phyloP scores from a whole-genome alignment of 495 filamentous ascomycete genomes.

The Bacidia rubella region DNA sequence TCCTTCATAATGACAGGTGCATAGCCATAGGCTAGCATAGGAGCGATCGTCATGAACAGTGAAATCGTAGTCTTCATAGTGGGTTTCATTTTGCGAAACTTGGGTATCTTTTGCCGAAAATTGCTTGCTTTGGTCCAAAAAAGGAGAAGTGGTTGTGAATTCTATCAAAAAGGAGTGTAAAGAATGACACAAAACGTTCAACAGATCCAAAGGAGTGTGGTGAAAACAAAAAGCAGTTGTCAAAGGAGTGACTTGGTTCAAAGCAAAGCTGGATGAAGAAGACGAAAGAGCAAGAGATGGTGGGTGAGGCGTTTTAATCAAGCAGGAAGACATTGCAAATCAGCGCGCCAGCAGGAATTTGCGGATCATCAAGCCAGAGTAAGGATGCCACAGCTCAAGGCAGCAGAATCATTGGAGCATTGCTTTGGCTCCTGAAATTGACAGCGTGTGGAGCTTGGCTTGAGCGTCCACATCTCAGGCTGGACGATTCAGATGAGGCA shows the following conservation, averaged over 20 bases:
- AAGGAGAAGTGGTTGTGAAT: background rate
- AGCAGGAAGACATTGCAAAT: background rate
- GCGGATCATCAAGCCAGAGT: background rate
- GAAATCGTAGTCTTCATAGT: background rate
- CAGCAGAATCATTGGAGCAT: background rate
- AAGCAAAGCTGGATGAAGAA: background rate
- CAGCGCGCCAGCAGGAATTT: background rate
- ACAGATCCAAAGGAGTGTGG: background rate
- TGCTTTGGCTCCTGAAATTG: background rate
- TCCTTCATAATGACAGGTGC: background rate
- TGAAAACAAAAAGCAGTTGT: background rate
- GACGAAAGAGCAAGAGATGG: background rate
- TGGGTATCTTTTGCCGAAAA: background rate
- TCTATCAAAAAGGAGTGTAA: background rate
- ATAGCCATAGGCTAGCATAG: background rate
- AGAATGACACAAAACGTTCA: background rate
- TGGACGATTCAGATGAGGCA: background rate
- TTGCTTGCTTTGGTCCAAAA: background rate
- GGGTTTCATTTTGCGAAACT: background rate
- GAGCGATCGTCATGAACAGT: background rate
- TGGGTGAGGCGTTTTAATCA: background rate
- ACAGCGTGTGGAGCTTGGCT: background rate
- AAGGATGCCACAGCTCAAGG: background rate
- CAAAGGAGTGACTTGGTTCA: background rate
- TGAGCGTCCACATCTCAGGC: background rate